Conservation (phyloP, 202 grass and related monocot genomes). For the Elaeis oleifera region DNA sequence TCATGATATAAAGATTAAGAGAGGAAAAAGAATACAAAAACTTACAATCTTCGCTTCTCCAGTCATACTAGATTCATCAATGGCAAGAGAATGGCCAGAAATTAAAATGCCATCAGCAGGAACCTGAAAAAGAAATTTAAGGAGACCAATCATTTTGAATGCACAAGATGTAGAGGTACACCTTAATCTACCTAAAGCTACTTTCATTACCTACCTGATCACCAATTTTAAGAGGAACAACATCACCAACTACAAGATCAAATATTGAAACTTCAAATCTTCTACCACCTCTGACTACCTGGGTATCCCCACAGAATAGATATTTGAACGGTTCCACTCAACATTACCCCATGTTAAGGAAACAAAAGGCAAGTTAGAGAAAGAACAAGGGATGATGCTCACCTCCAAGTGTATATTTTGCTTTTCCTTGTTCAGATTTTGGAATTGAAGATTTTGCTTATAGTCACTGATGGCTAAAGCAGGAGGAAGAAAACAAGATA, state of each 20-base stretch:
- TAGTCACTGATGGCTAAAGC: constrained; percentile 77
- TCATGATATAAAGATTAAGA: constrained; percentile 10
- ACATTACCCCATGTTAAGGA: constrained; percentile 7
- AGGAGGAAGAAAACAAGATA: not conserved
- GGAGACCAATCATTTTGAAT: too few relatives aligned
- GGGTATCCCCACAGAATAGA: constrained; percentile 18
- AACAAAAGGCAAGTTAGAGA: constrained; percentile 7
- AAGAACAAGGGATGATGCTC: constrained; percentile 11
- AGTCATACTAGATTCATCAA: constrained; percentile 93
- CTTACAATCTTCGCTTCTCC: constrained; percentile 75
- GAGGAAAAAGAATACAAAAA: not conserved
- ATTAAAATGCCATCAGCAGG: constrained; percentile 80
- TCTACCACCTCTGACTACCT: constrained; percentile 91
- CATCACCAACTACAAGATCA: constrained; percentile 71
- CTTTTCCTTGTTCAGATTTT: constrained; percentile 90
- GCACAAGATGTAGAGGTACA: too few relatives aligned
- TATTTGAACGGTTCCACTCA: constrained; percentile 16
- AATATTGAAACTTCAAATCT: constrained; percentile 72
- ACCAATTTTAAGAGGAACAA: constrained; percentile 94
- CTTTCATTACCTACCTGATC: constrained; percentile 59
- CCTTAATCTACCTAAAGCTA: too few relatives aligned
- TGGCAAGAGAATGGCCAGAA: constrained; percentile 61
- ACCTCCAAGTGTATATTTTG: constrained; percentile 97
- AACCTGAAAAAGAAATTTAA: constrained; percentile 25
- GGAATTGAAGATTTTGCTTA: constrained; percentile 92